Base-by-base conservation (phyloP, 2,329 filamentous ascomycete species). In the Stachybotrys chlorohalonatus region DNA sequence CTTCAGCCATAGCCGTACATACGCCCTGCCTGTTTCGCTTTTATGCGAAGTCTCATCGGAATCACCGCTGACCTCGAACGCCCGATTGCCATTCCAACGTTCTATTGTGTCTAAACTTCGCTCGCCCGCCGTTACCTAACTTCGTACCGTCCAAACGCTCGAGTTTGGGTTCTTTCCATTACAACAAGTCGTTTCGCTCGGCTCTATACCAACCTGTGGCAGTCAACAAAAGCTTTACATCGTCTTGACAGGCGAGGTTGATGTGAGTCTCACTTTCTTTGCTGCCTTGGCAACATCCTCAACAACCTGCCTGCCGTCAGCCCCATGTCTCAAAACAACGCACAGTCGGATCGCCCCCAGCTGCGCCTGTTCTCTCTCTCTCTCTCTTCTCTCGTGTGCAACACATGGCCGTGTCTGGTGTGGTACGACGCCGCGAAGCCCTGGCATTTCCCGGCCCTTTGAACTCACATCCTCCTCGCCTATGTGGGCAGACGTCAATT, bases 261-360 rank as follows among this genome's bases (percentile, higher is more conserved):
- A 69, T 69, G 68, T 70, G 66, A 70, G 68, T 70, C 60, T 58
- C 58, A 63, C 60, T 60, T 64, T 60, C 63, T 58, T 62, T 64
- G 62, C 62, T 54, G 48, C 60, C 58, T 53, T 63, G 61, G 60
- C 61, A 62, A 63, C 62, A 64, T 67, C 61, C 64, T 58, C 56
- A 55, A 59, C 58, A 53, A 52, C 61, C 62, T 58, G 58, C 63
- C 66, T 67, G 66, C 66, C 66, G 61, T 60, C 58, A 54, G 61
- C 59, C 57, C 56, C 54, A 56, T 58, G 55, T 56, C 59, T 59
- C 58, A 46, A 52, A 53, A 49, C 52, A 58, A 54, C 53, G 53
- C 32, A 49, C 13, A 13, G 9, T 42, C 36, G 8, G 36, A 9
- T 5, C 13, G 9, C 36, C 8, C 36, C 36, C 36, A 42, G 36